Conservation (phyloP, 2,329 filamentous ascomycete genomes). For the Juglanconis juglandina region DNA sequence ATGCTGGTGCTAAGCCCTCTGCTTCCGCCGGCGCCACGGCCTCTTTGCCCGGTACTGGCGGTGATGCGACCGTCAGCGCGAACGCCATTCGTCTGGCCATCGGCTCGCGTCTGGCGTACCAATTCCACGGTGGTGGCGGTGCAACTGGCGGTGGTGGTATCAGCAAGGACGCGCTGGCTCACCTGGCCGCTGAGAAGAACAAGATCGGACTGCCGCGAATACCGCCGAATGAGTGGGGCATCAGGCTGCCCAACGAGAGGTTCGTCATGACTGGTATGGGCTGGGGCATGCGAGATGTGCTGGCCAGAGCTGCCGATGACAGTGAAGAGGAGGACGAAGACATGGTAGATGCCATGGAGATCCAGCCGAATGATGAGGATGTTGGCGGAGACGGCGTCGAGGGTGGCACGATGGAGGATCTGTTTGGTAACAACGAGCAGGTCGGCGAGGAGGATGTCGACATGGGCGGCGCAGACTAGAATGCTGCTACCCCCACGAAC, state of each 20-base stretch:
- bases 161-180: slow-evolving; percentile 72
- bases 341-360: slow-evolving; percentile 46
- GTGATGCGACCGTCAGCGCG: slow-evolving; percentile 57
- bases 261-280: slow-evolving; percentile 65
- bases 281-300: slow-evolving; percentile 61
- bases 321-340: slow-evolving; percentile 36
- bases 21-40: slow-evolving; percentile 48
- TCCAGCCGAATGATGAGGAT: slow-evolving; percentile 34
- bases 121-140: slow-evolving; percentile 58
- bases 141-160: slow-evolving; percentile 46
- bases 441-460: slow-evolving; percentile 31
- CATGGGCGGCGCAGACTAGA: slow-evolving; percentile 29
- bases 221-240: slow-evolving; percentile 63
- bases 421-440: slow-evolving; percentile 28
- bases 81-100: slow-evolving; percentile 73
- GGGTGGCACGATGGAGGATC: slow-evolving; percentile 50
- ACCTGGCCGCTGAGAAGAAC: slow-evolving; percentile 70
- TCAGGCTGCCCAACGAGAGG: slow-evolving; percentile 63
- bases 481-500: neutral
- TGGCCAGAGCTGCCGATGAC: slow-evolving; percentile 46
- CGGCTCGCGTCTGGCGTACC: slow-evolving; percentile 62
- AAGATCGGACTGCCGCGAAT: slow-evolving; percentile 62
- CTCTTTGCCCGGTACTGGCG: slow-evolving; percentile 39
- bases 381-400: slow-evolving; percentile 47
- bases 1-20: slow-evolving; percentile 51